Base-by-base conservation (phyloP, 2,329 filamentous ascomycete genomes). In the Cercospora canescens region DNA sequence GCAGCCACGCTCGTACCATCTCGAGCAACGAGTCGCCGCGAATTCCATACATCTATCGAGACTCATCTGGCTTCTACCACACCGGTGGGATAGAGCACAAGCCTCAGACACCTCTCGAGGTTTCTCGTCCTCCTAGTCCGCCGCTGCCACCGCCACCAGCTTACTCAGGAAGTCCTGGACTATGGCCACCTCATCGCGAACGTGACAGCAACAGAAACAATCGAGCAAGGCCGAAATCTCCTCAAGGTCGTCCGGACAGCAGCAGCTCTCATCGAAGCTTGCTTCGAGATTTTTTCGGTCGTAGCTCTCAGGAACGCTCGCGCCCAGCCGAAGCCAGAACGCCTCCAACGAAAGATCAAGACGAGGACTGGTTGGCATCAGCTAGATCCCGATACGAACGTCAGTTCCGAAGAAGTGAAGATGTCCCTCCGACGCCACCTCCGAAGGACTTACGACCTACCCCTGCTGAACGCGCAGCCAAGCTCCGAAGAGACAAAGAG, bases 221-320 rank as follows among this genome's bases (percentile, higher is more conserved):
- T 4, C 45, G 7, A 52, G 2, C 24, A 9, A 30, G 45, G 4
- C 52, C 52, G 0, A 2, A 11, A 21, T 28, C 28, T 34, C 28
- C 52, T 0, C 28, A 18, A 12, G 16, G 16, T 56, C 52, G 52
- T 56, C 52, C 32, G 7, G 50, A n/a, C n/a, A 26, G 60, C 18
- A 24, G 32, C 21, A 41, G 50, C 6, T 65, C 62, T 21, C 62
- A 65, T 6, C 59, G 64, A 48, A 55, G 65, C 14, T 61, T 63
- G 6, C 35, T 68, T 26, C 50, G 52, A 11, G 62, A 66, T 3
- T 39, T 59, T 14, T 32, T 67, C 28, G 37, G 63, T 16, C 65
- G 67, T 21, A 60, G 45, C 14, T 66, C 64, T 6, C 52, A 67
- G 26, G 66, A 68, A 32, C 41, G 62, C 24, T 14, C 26, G 4